Base-by-base conservation (phyloP, 1,284 basidiomycete genomes). In the Agaricales sp. region DNA sequence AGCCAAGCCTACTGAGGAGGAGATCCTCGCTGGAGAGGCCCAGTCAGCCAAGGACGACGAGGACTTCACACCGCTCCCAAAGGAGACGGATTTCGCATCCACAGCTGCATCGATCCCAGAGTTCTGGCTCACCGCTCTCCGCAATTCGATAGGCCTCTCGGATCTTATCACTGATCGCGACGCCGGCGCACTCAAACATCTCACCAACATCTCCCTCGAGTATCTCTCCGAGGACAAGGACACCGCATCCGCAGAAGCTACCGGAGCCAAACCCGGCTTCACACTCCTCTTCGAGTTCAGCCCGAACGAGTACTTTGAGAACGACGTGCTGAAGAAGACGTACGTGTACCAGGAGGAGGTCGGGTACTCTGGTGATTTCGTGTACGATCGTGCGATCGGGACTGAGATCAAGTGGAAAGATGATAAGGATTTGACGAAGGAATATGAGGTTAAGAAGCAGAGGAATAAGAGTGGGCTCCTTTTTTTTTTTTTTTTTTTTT, bases 371-470 rank as follows among this genome's bases (percentile, higher is more conserved):
- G 94, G 94, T 57, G 94, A 97, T 71, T 94, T 95, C 61, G 82
- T 95, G 50, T 98, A 95, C 67, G 92, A 96, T 74, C 85, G 82
- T 56, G 92, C 94, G 50, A 82, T 89, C 61, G 94, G 93, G 16
- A 85, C 82, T 51, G 78, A 85, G 62, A 94, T 99, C 69, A 82
- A 87, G 64, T 98, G 95, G 95, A 96, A 95, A 72, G 92, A 92
- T 66, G 95, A 96, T 60, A 95, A 95, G 74, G 92, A 99, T 70
- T 74, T 98, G 52, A 98, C 94, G 49, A 93, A 94, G 73, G 90
- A 92, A 72, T 87, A 92, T 59, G 95, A 98, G 74, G 94, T 97
- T 66, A 97, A 97, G 80, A 98, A 97, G 77, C 95, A 98, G 71
- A 77, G 94, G 60, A 98, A 98, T 75, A 99, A 98, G 78, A 92